Evolutionary conservation across 177 flowering plant species (phyloP), one percentile per base, ranked within the genome.

Genomic region (Vitis hybrid): DNA sequence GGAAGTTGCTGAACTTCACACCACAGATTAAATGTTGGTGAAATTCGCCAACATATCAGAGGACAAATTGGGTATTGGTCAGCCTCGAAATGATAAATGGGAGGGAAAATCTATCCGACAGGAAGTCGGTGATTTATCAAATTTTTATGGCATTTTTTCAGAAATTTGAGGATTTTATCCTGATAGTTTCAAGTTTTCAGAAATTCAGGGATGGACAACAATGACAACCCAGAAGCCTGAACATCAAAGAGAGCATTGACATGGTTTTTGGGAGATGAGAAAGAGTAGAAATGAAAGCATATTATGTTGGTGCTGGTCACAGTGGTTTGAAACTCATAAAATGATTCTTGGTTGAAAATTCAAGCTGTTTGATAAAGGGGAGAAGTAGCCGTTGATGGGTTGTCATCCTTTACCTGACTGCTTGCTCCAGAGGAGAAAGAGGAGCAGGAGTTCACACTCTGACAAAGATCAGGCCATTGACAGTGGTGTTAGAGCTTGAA

Each of bases 231-330:
- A 56, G 74, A 66, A 67, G 74, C 68, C 0, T 67, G 70, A 67
- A 71, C 78, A 51, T 75, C 24, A 3, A 75, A 75, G 24, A 66
- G 1, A 20, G 78, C 74, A 4, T 9, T 19, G 13, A 74, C 47
- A 18, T 66, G 53, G 38, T 71, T 4, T 10, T 14, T 22, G 15
- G 74, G 47, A 4, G 66, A 67, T 8, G 66, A 18, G 59, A 73
- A 75, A 62, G 67, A n/a, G 22, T 54, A 66, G 74, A 75, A 75
- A 66, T 75, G 78, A 33, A 75, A 60, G 28, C 78, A 67, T 59
- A 66, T 63, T 49, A 75, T 2, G n/a, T 62, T 28, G 38, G 68
- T 71, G 54, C 71, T 71, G 9, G n/a, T 12, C 3, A 17, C 59
- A 5, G 9, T 31, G 59, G 66, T 66, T 19, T 65, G 44, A 11